Percentiles rank a stretch among this genome's conserved stretches.
phyloP scores from a whole-genome alignment of 352 stramenopile species.

The Globisporangium heterothallicum region DNA sequence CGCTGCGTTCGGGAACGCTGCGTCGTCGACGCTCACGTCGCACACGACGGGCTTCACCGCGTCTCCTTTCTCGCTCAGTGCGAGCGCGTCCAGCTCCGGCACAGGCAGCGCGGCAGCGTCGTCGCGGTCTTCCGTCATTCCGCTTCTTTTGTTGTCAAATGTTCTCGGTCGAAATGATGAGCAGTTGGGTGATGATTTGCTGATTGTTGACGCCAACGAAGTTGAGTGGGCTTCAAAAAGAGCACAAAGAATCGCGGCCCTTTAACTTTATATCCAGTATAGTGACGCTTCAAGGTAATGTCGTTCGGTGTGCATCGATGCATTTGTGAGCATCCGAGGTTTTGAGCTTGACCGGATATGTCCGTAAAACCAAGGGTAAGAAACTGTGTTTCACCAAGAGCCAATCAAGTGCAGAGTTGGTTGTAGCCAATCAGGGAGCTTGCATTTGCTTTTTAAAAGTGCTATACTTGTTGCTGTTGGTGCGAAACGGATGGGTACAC shows the following conservation, averaged over 20 bases:
- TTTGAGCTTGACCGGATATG: too few relatives aligned
- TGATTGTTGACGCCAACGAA: background rate
- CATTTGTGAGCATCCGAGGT: too few relatives aligned
- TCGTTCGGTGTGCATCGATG: too few relatives aligned
- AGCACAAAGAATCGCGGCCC: too few relatives aligned
- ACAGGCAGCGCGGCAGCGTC: constrained; percentile 15
- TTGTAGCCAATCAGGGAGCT: background rate
- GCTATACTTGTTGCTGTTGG: too few relatives aligned
- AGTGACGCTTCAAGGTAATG: background rate
- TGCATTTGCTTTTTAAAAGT: too few relatives aligned
- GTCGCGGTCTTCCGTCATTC: constrained; percentile 20
- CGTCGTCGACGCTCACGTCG: constrained; percentile 13
- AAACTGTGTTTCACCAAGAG: background rate
- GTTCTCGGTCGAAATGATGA: too few relatives aligned
- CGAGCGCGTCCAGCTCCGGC: constrained; percentile 10
- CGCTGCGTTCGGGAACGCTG: constrained; percentile 27
- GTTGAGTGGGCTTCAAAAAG: background rate
- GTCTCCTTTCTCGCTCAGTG: constrained; percentile 6
- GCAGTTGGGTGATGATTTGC: background rate
- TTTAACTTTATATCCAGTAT: background rate
- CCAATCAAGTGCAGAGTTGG: background rate
- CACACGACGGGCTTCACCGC: constrained; percentile 5
- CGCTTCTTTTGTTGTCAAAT: background rate
- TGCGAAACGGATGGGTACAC: background rate
- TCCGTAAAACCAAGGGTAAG: background rate